phyloP scores from a whole-genome alignment of 768 basidiomycete species.

The Lactarius trivialis region DNA sequence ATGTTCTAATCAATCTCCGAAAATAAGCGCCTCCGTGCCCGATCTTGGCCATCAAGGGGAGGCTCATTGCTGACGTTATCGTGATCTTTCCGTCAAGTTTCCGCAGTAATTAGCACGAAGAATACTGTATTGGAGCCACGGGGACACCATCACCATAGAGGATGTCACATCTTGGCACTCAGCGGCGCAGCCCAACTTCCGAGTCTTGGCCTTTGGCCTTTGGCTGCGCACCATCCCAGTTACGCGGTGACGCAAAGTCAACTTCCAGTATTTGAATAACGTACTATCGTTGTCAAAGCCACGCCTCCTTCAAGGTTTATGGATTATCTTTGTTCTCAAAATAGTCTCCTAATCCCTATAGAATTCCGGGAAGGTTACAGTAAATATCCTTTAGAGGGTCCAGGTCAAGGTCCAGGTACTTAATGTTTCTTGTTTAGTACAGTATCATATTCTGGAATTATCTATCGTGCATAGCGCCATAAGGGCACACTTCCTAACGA shows the following conservation, averaged over 20 bases:
- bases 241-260: background rate
- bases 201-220: background rate
- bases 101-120: background rate
- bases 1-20: background rate
- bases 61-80: background rate
- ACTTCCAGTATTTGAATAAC: background rate
- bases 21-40: background rate
- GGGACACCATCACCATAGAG: background rate
- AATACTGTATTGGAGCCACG: background rate
- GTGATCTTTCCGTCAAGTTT: background rate
- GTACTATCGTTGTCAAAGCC: background rate
- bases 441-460: background rate
- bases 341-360: background rate
- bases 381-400: no score
- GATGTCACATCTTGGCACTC: background rate
- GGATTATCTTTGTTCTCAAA: background rate
- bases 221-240: background rate
- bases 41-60: background rate
- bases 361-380: background rate
- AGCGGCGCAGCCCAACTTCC: background rate
- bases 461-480: background rate
- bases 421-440: background rate
- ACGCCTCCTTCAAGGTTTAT: background rate
- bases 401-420: no score
- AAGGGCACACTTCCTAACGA: background rate